Percentiles rank a stretch among this genome's conserved stretches.
These are phyloP conservation scores for Ajuga reptans DNA, from an alignment of 305 asterid genomes.

Conservation along the genomic window DNA sequence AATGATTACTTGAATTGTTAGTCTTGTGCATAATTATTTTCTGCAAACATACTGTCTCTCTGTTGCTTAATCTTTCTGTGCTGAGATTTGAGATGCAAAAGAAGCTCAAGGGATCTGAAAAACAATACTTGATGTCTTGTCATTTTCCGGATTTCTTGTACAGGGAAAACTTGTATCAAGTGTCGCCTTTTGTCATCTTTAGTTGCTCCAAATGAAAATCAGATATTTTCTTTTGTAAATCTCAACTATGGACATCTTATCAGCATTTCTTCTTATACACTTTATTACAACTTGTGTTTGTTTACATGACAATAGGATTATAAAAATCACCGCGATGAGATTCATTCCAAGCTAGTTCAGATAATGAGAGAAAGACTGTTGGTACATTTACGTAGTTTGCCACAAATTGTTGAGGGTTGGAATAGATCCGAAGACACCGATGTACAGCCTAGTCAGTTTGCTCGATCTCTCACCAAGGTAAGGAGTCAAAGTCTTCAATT, in stretches of 20 bases:
- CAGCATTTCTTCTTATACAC: constrained; percentile 1
- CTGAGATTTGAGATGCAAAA: neutral
- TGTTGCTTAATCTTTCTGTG: neutral
- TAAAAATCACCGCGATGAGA: constrained; percentile 87
- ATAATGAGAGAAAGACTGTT: constrained; percentile 88
- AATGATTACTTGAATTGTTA: neutral
- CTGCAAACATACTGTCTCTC: neutral
- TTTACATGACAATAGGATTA: constrained; percentile 50
- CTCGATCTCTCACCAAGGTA: constrained; percentile 86
- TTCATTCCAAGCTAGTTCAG: constrained; percentile 93
- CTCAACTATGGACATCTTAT: neutral
- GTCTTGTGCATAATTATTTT: neutral
- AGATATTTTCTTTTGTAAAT: neutral
- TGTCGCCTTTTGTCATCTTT: neutral
- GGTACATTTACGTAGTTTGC: constrained; percentile 82
- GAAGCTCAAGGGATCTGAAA: neutral
- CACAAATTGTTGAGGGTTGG: constrained; percentile 88
- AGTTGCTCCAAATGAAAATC: neutral
- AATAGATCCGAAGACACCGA: constrained; percentile 67
- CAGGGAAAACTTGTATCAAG: neutral
- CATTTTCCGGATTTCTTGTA: neutral
- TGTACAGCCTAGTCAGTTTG: constrained; percentile 88
- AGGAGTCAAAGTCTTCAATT: neutral
- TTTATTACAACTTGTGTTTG: constrained; percentile 12
- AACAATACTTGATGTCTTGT: neutral